Evolutionary conservation across 2,329 filamentous ascomycete species (phyloP), one percentile per base, ranked within the genome.

Genomic region (Dothideomycetes sp.): DNA sequence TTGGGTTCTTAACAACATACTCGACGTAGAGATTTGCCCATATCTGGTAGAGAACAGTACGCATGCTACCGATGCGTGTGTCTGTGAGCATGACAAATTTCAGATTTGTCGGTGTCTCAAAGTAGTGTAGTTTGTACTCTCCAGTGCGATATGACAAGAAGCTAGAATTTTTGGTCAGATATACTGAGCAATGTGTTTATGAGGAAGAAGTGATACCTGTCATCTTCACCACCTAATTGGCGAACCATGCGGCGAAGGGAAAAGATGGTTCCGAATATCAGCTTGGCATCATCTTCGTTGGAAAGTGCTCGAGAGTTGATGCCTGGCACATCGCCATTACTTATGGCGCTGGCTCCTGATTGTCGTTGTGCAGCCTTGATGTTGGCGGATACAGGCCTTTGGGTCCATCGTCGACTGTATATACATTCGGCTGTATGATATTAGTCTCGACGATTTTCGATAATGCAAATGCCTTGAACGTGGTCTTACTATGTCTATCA

Each of bases 11-110:
- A 36, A 80, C 74, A 20, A 80, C 76, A 55, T 91, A 98, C 67
- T 98, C 91, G 13, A 98, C 89, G 68, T 91, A 98, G 17, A 96
- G 75, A 60, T 94, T 96, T 44, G 95, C 93, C 63, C 95, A 98
- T 48, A 98, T 95, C 71, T 98, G 91, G 60, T 98, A 88, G 55
- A 98, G 66, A 16, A 94, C 89, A 53, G 93, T 86, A 31, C 88
- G 78, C 78, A 98, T 89, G 63, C 87, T 95, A 51, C 83, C 76
- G 44, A 85, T 84, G 51, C 78, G 82, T 25, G 84, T 84, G 64
- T 96, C 91, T 17, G 91, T 96, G 57, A 96, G 72, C 80, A 98
- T 85, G 58, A 95, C 87, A 58, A 96, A 93, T 58, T 94, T 93
- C 63, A 94, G 80, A 61, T 85, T 93, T 38, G 87, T 91, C 1